These are phyloP conservation scores for Pythium vanterpoolii DNA, from an alignment of 352 stramenopile genomes.

Conservation along the genomic window DNA sequence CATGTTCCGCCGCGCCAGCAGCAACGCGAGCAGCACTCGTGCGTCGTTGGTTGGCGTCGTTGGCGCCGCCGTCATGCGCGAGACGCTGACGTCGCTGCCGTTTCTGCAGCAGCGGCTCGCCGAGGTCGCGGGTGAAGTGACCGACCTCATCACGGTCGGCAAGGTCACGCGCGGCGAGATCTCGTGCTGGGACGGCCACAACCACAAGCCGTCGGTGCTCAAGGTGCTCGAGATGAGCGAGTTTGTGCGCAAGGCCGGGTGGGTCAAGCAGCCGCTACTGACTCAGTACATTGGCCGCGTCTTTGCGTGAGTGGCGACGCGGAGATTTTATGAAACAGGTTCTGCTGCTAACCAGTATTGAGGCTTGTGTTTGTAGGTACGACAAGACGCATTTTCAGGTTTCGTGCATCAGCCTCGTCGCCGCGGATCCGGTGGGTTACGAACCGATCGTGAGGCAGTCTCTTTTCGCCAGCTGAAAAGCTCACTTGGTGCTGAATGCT, in stretches of 20 bases:
- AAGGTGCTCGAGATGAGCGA: constrained; percentile 71
- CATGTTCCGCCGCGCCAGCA: constrained; percentile 25
- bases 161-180: constrained; percentile 78
- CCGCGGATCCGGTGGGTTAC: constrained; percentile 38
- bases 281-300: constrained; percentile 70
- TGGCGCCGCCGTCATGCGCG: constrained; percentile 19
- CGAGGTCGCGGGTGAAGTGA: constrained; percentile 45
- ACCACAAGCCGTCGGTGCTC: constrained; percentile 39
- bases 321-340: no score
- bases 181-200: constrained; percentile 58
- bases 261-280: constrained; percentile 64
- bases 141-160: constrained; percentile 67
- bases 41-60: constrained; percentile 11
- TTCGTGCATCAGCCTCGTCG: constrained; percentile 39
- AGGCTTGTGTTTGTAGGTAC: constrained; percentile 26
- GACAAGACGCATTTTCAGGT: constrained; percentile 46
- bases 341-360: not conserved
- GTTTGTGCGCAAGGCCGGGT: constrained; percentile 69
- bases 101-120: constrained; percentile 48
- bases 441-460: no score
- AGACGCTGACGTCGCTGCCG: constrained; percentile 31
- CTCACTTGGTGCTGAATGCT: not conserved
- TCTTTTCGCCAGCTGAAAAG: not conserved
- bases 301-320: constrained; percentile 39
- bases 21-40: constrained; percentile 25